Evolutionary conservation across 2,329 filamentous ascomycete genomes (phyloP).

Genomic region (Trichoderma brevicompactum): DNA sequence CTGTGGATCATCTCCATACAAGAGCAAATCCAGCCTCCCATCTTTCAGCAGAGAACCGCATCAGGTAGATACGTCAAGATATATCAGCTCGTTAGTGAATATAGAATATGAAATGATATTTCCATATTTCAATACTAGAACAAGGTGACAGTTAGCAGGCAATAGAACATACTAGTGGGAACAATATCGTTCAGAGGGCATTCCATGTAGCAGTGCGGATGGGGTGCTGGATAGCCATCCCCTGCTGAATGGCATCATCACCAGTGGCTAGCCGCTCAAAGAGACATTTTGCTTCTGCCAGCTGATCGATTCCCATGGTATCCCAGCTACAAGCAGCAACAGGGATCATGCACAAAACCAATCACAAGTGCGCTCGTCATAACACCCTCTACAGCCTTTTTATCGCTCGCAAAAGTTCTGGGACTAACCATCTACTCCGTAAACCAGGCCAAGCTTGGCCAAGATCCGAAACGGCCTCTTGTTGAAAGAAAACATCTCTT

Average conservation of each 20-base stretch:
- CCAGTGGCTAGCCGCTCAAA: not conserved
- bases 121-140: too few relatives aligned
- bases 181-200: too few relatives aligned
- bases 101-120: too few relatives aligned
- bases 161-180: too few relatives aligned
- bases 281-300: conserved; percentile 1
- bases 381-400: not conserved
- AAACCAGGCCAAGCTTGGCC: not conserved
- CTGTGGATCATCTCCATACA: too few relatives aligned
- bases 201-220: too few relatives aligned
- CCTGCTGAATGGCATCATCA: not conserved
- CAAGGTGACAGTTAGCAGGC: too few relatives aligned
- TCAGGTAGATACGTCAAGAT: too few relatives aligned
- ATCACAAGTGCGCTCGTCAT: not conserved
- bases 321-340: not conserved
- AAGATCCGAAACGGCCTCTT: too few relatives aligned
- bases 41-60: too few relatives aligned
- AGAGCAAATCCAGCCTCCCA: too few relatives aligned
- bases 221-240: not conserved
- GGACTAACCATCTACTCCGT: not conserved
- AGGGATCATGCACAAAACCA: not conserved
- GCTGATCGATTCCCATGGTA: not conserved
- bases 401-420: not conserved
- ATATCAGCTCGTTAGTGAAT: too few relatives aligned
- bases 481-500: not conserved